Evolutionary conservation across 108 stramenopile species (phyloP), one percentile per base, ranked within the genome.

Genomic region (Cyclotella kingstonii): DNA sequence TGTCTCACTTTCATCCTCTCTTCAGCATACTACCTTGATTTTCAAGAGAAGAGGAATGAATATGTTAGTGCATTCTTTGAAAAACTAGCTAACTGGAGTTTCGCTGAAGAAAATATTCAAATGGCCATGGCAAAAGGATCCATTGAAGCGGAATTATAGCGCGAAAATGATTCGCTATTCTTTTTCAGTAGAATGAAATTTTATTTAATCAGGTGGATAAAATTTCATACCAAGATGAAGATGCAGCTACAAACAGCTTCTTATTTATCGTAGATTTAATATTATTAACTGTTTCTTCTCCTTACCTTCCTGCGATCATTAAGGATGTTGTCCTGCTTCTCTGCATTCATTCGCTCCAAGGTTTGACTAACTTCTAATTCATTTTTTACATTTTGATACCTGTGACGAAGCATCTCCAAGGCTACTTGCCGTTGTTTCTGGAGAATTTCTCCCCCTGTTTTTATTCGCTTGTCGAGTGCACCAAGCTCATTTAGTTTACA

Each of bases 401-500:
- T 62, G 57, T 89, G 87, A 35, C 87, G 72, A 15, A 91, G 73
- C 49, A 57, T 59, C 66, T 93, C 89, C 0, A 93, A 45, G 33
- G 86, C 89, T 31, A 81, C 42, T 50, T 83, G 87, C 9, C 91
- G 69, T 55, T 85, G 89, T 53, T 90, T 86, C 54, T 87, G 86
- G 39, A 79, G 83, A 43, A 85, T 85, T 64, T 84, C 89, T 43
- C 84, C 80, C 6, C 91, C 91, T 9, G 79, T 79, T 26, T 85
- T 81, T 18, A 93, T 83, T n/a, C 92, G 77, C 60, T 93, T 89
- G 58, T 84, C 80, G n/a, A 93, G 65, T 15, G 92, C 89, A n/a
- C 71, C 63, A 19, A 93, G 58, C 76, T 93, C 92, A 40, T 85
- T 78, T 47, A 79, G 66, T 43, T 87, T 86, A 25, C 46, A 17